Evolutionary conservation across 495 filamentous ascomycete genomes (phyloP), one percentile per base, ranked within the genome.

Genomic region (Penicillium odoratum): DNA sequence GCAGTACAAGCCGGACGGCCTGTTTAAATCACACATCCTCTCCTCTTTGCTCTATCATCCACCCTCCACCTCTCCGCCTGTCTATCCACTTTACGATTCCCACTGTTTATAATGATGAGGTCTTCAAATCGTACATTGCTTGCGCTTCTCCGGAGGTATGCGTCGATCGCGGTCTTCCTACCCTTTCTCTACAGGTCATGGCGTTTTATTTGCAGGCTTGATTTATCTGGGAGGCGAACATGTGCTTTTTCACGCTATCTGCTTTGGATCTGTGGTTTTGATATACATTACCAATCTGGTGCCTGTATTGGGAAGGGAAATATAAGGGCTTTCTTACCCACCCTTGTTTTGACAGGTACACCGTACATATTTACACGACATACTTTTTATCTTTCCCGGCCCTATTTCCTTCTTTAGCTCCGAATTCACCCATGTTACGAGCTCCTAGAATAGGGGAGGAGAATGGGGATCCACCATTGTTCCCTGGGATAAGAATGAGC

Each of bases 1-100:
- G 72, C 72, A 13, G 74, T 78, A 48, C 76, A 73, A 62, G 71
- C 73, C 25, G 66, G 73, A 26, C 69, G 72, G 28, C 70, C 74
- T 44, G 69, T 65, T 36, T 76, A 69, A 69, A 60, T 6, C 31
- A 10, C 16, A 42, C 13, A 18, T 53, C 36, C 16, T 30, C 15
- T 13, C 21, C 26, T 25, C 36, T 15, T 30, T n/a, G 38, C 51
- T 42, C 26, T 28, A 53, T n/a, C 25, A 36, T 43, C 30, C 54
- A 51, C 58, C 33, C 46, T 36, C 28, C 10, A 50, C 43, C 31
- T 55, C 49, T 62, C 50, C 58, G 42, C 52, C 58, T 69, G 66
- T 69, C 56, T 46, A 69, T 69, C 64, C 9, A 51, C 51, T 51
- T 63, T 51, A 69, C 63, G 63, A 69, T 69, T 69, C 66, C 66